A percentile compares a stretch with the other conserved stretches of the same genome.
These are phyloP conservation scores for Chaetomium fimeti DNA, from an alignment of 495 filamentous ascomycete species.

Conservation along the genomic window DNA sequence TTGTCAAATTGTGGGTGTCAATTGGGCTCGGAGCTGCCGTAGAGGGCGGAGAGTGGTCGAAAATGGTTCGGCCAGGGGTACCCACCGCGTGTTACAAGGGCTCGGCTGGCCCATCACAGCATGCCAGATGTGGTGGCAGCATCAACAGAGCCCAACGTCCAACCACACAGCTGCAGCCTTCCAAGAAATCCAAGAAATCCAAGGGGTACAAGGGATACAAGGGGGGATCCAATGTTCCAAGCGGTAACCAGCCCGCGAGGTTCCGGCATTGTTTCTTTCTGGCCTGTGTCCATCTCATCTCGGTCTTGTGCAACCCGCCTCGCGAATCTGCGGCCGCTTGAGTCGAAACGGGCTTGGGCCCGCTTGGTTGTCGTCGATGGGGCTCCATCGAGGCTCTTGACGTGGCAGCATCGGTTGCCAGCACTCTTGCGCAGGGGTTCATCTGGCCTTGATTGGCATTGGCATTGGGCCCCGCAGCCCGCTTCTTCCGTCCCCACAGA, in stretches of 20 bases:
- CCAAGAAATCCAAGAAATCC: too few relatives aligned
- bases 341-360: slow-evolving; percentile 18
- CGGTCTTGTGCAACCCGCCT: slow-evolving; percentile 18
- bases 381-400: slow-evolving; percentile 28
- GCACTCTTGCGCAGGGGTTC: slow-evolving; percentile 15
- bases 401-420: slow-evolving; percentile 36
- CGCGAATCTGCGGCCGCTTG: slow-evolving; percentile 10
- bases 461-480: slow-evolving; percentile 7
- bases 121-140: slow-evolving; percentile 28
- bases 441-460: slow-evolving; percentile 23
- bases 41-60: background rate
- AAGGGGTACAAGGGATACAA: too few relatives aligned
- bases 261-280: slow-evolving; percentile 17
- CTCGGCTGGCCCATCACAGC: slow-evolving; percentile 21
- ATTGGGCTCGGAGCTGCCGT: slow-evolving; percentile 31
- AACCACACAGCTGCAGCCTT: slow-evolving; percentile 1
- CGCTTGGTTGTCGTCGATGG: slow-evolving; percentile 17
- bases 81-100: background rate
- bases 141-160: slow-evolving; percentile 24
- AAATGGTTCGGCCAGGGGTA: slow-evolving; percentile 9
- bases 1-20: slow-evolving; percentile 26
- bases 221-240: too few relatives aligned
- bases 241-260: background rate
- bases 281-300: slow-evolving; percentile 5
- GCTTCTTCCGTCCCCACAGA: background rate